Evolutionary conservation across 345 rosid species (phyloP), one percentile per base, ranked within the genome.

Genomic region (Eucalyptus leucophloia): DNA sequence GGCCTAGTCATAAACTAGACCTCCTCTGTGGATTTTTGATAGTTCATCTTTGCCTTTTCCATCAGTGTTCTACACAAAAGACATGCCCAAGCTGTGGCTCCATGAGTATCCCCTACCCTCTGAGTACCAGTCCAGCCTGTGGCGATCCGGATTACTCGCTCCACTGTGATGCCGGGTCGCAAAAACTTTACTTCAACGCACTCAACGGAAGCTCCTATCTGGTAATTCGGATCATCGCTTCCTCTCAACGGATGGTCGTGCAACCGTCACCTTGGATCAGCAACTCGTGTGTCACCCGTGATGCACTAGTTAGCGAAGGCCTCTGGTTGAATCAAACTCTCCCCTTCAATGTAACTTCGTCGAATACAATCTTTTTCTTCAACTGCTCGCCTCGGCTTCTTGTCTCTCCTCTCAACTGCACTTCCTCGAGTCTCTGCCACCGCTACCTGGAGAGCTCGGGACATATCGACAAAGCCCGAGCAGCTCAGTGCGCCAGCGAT

Each of bases 381-480:
- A 94, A 93, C 88, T 95, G 97, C 80, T 95, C 97, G 2, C 97
- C 97, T 1, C 92, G 95, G 26, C 94, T 95, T 21, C 86, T 95
- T 40, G 88, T 94, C 72, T 94, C 96, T 88, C 96, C 95, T 67
- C 94, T 95, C 44, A 95, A 95, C 49, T 95, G 97, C 88, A 92
- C 95, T 44, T 88, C 93, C 15, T 91, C 94, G 21, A 95, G 95
- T 88, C 96, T 95, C 32, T 95, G 96, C 86, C 96, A 95, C 90
- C 86, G 86, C 23, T 95, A 92, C 92, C 91, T 95, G 89, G 95
- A 93, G 86, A 91, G 88, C 53, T 92, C 95, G 0, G 94, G 95
- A 58, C 94, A 80, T 42, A 91, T 94, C 15, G 93, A 92, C 32
- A 86, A 50, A 30, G 87, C 90, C 10, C 90, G 93, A 88, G 92